Conservation (phyloP, 2,329 filamentous ascomycete genomes). For the Fusarium chaquense region DNA sequence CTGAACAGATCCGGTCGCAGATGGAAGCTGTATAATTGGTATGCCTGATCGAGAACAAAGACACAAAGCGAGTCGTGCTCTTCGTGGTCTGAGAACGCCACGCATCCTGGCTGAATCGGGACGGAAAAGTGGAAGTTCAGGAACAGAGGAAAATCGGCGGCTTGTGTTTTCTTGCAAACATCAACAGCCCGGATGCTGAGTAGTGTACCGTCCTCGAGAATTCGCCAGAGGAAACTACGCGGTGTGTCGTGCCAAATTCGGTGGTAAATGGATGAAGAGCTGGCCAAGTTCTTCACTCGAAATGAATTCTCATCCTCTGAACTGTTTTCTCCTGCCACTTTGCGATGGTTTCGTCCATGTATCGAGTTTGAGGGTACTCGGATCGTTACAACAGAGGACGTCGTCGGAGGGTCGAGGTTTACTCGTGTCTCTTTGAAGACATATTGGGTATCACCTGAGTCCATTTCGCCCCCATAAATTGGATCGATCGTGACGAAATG, state of each 20-base stretch:
- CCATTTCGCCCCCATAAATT: constrained; percentile 76
- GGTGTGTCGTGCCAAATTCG: constrained; percentile 80
- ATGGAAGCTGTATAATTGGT: constrained; percentile 85
- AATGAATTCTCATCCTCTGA: constrained; percentile 80
- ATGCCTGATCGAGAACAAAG: constrained; percentile 83
- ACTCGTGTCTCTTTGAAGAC: constrained; percentile 89
- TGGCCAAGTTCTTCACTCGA: constrained; percentile 78
- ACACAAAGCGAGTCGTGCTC: constrained; percentile 82
- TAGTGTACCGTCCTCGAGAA: constrained; percentile 82
- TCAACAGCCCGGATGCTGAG: constrained; percentile 88
- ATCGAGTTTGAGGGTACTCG: constrained; percentile 69
- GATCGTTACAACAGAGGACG: constrained; percentile 77
- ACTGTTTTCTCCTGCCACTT: constrained; percentile 49
- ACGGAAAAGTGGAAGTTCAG: constrained; percentile 82
- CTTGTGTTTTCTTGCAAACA: constrained; percentile 75
- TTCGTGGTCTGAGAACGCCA: constrained; percentile 83
- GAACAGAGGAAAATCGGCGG: constrained; percentile 77
- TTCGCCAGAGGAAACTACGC: constrained; percentile 89
- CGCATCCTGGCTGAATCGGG: constrained; percentile 78
- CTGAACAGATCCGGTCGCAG: constrained; percentile 86
- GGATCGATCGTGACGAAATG: constrained; percentile 36
- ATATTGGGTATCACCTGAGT: constrained; percentile 70
- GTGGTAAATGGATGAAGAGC: constrained; percentile 85
- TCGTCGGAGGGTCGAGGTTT: constrained; percentile 79
- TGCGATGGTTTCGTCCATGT: constrained; percentile 60